Evolutionary conservation across 768 basidiomycete species (phyloP), one percentile per base, ranked within the genome.

Genomic region (Coprinopsis strossmayeri): DNA sequence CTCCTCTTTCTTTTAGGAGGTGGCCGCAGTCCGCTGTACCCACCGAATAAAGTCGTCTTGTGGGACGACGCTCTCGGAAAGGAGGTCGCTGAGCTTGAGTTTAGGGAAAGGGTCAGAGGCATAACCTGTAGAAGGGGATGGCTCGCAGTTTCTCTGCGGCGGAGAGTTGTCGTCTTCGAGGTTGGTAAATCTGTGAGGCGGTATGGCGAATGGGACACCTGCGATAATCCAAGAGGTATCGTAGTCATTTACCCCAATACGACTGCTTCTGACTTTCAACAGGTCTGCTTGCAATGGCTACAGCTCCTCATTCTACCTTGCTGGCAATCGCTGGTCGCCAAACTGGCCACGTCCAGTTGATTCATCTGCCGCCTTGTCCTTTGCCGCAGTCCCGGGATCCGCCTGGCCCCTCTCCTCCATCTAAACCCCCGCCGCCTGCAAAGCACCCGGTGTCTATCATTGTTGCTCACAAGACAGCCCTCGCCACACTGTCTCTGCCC

Each of bases 1-100:
- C 69, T 94, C 18, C 71, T 93, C 42, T 91, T 92, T 64, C 80
- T 94, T 40, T 72, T 92, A 47, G 91, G 91, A 42, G 91, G 91
- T 38, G 90, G 91, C 32, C 77, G 82, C 47, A 91, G 87, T 62
- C 91, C 91, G 25, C 77, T 85, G 9, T 94, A 92, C 66, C 87
- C 92, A 24, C 87, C 86, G 24, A 94, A 94, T 68, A 94, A 95
- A 69, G 87, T 93, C 46, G 74, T 94, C 54, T 63, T 95, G 46
- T 94, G 90, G 90, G 87, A 94, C 64, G 91, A 91, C 66, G 76
- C 74, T 2, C 66, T 77, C 2, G 79, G 79, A n/a, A 69, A 70
- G 52, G 87, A 92, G 61, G 85, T 91, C 42, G 89, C 87, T 30
- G 90, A 93, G 63, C 75, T 94, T 51, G 91, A 93, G 66, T 94